Base-by-base conservation (phyloP, 371 early-diverging fungal species). In the Circinella minor region DNA sequence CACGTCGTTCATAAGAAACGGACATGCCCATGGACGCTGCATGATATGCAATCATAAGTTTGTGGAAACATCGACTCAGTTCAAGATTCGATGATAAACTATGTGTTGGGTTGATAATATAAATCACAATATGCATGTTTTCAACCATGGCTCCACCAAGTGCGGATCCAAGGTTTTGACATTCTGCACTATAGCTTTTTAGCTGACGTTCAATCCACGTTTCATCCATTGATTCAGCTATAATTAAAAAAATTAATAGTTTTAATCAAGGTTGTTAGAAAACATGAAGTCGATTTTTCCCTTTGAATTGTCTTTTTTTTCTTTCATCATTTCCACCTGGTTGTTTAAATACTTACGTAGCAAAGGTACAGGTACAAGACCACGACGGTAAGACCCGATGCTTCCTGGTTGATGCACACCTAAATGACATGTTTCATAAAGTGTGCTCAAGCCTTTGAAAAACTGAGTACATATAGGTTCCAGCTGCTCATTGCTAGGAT, bases 31-130 rank as follows among this genome's bases (percentile, higher is more conserved):
- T 60, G 51, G 68, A 71, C 10, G 74, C 66, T n/a, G 36, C 63
- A 46, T 71, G 63, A 51, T 67, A 74, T 4, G 79, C 74, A 3
- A 74, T 72, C 67, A 82, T 81, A 63, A 90, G 74, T 57, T 78
- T 81, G 38, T 81, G 75, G 64, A 86, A 88, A 69, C 88, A 86
- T n/a, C 81, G 74, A 38, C 87, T 83, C 13, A 90, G 76, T 48
- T 86, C 85, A 61, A 86, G 76, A 54, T 85, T 74, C 0, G 88
- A 86, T 4, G 85, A 74, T 4, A 83, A 70, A 51, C 84, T 80
- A 0, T 82, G 72, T 20, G 77, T 77, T 18, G 89, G 88, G 55
- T 88, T 89, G 36, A 90, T 72, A 70, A 90, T 77, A 70, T 90
- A 90, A 27, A 90, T 77, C 8, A 88, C 86, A 36, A 82, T 79